Evolutionary conservation across 108 stramenopile genomes (phyloP).

Genomic region (Nitzschia palea): DNA sequence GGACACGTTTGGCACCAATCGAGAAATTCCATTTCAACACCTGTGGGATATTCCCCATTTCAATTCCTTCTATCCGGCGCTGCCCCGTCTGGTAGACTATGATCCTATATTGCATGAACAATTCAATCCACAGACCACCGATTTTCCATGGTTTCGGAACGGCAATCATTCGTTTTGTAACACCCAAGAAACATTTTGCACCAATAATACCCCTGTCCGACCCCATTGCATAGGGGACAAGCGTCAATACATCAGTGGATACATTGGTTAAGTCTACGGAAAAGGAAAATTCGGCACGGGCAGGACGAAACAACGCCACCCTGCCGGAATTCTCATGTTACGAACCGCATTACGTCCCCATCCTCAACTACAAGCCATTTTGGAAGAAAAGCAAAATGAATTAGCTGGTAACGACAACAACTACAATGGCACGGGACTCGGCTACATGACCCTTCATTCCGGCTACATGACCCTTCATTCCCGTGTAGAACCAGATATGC

Average conservation of each 20-base stretch:
- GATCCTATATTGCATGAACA: conserved; percentile 26
- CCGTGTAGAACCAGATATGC: conserved; percentile 48
- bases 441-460: neutral
- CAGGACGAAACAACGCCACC: conserved; percentile 12
- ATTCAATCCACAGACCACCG: neutral
- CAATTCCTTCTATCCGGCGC: conserved; percentile 15
- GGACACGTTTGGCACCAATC: conserved; percentile 28
- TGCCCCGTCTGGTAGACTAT: conserved; percentile 20
- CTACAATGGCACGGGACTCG: no score
- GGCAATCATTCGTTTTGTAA: neutral
- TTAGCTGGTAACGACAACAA: no score
- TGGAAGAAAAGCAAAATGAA: neutral
- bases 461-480: conserved; percentile 38
- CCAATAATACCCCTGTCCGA: neutral
- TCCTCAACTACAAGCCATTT: conserved; percentile 11
- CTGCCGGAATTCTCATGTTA: conserved; percentile 28
- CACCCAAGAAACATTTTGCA: neutral
- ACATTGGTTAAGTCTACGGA: conserved; percentile 12
- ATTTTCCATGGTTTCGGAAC: neutral
- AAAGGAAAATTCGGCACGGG: neutral
- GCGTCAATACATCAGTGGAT: conserved; percentile 2
- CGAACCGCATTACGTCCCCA: conserved; percentile 31
- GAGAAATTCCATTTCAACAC: conserved; percentile 6
- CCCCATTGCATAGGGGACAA: conserved; percentile 5
- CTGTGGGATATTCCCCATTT: conserved; percentile 34